Base-by-base conservation (phyloP, 1,284 basidiomycete genomes). In the Tetrapyrgos nigripes region DNA sequence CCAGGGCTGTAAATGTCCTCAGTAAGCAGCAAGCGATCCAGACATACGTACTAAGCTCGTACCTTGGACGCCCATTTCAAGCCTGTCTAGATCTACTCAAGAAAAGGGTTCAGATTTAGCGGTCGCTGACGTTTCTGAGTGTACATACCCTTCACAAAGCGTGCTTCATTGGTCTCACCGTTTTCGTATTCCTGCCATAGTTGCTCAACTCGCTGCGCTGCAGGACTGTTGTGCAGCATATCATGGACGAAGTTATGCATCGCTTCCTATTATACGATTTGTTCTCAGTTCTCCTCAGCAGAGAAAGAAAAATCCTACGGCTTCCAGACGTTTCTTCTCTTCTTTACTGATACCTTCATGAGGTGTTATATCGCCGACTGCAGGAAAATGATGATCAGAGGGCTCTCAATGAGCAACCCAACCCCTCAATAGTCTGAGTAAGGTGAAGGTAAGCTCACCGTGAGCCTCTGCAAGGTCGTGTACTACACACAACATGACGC, bases 401-500 rank as follows among this genome's bases (percentile, higher is more conserved):
- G 5, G 47, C 14, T 46, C 55, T 53, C 57, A 51, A 19, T 46
- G 21, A 28, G 6, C 11, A 40, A 19, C 57, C 23, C 4, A n/a
- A 33, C n/a, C n/a, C n/a, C n/a, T 33, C 31, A 44, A 24, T 23
- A 1, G 33, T 2, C 24, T 37, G 35, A 8, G 8, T 24, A 19
- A 40, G 24, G 10, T 49, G 8, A 44, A 35, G n/a, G n/a, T n/a
- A 21, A 10, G 10, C 65, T 56, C 53, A 86, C 89, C 89, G 76
- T 97, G 93, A 0, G 97, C 97, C 75, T 98, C 97, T 11, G 97
- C 97, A 11, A 99, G 84, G 75, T 99, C 97, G 69, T 98, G 97
- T 6, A 98, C 93, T 19, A 98, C 70, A 14, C 89, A 89, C 83
- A 98, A 85, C 88, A 93, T 89, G 9, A 94, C 89, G 61, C 93